Conservation (phyloP, 2,329 filamentous ascomycete genomes). For the Curvularia sp. region DNA sequence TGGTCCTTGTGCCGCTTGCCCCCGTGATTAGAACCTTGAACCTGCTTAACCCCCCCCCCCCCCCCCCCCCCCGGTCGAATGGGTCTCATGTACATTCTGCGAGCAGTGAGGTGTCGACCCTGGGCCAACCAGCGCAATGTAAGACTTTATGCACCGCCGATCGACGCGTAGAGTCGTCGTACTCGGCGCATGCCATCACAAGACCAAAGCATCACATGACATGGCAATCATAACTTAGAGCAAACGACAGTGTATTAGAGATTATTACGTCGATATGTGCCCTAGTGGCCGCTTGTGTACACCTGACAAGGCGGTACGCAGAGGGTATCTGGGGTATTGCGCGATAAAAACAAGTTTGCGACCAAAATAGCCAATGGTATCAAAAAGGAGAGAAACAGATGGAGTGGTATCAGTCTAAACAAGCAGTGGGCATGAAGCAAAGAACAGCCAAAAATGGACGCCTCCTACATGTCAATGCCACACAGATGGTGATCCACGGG, state of each 20-base stretch:
- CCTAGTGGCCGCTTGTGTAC: constrained; percentile 53
- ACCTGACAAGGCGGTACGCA: constrained; percentile 51
- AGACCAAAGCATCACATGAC: not conserved
- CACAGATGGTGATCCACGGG: constrained; percentile 42
- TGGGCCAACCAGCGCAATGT: not conserved
- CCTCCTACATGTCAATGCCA: constrained; percentile 48
- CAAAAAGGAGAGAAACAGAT: constrained; percentile 51
- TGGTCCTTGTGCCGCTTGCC: constrained; percentile 7
- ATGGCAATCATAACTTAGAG: not conserved
- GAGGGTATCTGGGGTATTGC: constrained; percentile 54
- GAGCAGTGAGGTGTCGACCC: not conserved
- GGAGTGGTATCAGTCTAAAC: constrained; percentile 56
- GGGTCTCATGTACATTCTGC: not conserved
- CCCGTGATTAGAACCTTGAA: constrained; percentile 8
- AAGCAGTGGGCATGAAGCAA: constrained; percentile 45
- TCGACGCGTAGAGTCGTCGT: not conserved
- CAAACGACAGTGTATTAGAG: constrained; percentile 45
- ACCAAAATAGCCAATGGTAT: constrained; percentile 42
- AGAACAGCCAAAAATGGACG: constrained; percentile 42
- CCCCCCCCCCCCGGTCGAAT: constrained; percentile 10
- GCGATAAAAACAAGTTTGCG: constrained; percentile 46
- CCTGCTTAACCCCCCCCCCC: too few species aligned
- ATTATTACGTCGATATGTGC: constrained; percentile 51
- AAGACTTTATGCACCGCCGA: not conserved
- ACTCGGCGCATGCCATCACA: not conserved